phyloP scores from a whole-genome alignment of 2,329 filamentous ascomycete genomes.

The Monilinia fructicola region DNA sequence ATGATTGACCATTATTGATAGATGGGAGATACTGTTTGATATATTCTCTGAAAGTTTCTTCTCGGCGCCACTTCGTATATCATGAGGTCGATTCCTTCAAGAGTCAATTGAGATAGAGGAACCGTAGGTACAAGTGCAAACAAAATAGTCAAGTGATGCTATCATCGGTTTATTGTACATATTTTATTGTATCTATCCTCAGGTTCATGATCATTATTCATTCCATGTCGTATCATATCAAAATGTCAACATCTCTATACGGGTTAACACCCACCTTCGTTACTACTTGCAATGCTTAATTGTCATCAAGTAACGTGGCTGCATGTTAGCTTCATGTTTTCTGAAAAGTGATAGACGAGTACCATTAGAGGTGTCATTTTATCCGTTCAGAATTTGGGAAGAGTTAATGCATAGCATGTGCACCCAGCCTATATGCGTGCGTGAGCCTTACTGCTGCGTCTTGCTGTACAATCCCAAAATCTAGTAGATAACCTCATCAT shows the following conservation, averaged over 20 bases:
- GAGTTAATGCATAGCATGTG: not conserved
- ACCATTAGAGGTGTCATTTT: not conserved
- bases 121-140: not conserved
- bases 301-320: no score
- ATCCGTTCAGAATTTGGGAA: not conserved
- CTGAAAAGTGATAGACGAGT: not conserved
- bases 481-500: constrained; percentile 28
- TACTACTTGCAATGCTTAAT: not conserved
- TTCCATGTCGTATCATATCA: not conserved
- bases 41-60: not conserved
- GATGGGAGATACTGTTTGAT: not conserved
- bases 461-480: not conserved
- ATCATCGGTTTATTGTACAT: not conserved
- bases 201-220: not conserved
- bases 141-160: not conserved
- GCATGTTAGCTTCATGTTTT: not conserved
- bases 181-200: not conserved
- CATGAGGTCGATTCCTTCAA: not conserved
- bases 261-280: not conserved
- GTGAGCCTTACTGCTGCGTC: not conserved
- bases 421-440: not conserved
- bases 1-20: no score
- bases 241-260: not conserved
- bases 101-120: not conserved
- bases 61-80: no score